phyloP scores from a whole-genome alignment of 2,329 filamentous ascomycete genomes.

The Fonsecaea erecta region DNA sequence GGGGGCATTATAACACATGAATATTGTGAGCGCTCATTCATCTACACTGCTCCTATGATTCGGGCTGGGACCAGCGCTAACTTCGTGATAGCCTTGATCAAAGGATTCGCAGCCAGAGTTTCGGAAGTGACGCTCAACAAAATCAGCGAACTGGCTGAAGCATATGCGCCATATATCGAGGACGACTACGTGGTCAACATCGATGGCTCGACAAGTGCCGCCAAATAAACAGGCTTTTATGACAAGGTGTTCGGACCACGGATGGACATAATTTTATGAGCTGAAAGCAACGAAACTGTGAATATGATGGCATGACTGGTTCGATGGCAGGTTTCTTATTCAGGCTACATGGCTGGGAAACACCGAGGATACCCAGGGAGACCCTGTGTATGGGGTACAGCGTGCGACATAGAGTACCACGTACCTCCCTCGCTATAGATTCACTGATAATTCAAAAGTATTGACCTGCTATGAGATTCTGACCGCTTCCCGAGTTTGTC shows the following conservation, averaged over 20 bases:
- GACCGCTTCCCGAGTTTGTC: background rate
- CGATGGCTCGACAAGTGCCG: slow-evolving; percentile 33
- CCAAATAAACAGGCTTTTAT: slow-evolving; percentile 10
- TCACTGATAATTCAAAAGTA: background rate
- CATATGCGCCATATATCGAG: slow-evolving; percentile 71
- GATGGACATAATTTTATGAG: slow-evolving; percentile 5
- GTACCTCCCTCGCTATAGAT: background rate
- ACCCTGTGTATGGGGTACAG: too few species aligned
- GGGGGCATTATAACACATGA: slow-evolving; percentile 80
- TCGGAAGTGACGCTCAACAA: slow-evolving; percentile 70
- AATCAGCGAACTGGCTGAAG: slow-evolving; percentile 65
- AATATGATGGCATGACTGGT: background rate
- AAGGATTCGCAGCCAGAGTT: slow-evolving; percentile 77
- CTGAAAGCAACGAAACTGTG: background rate
- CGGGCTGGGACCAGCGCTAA: background rate
- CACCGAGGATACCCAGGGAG: too few species aligned
- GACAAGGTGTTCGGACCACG: background rate
- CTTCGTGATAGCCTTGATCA: slow-evolving; percentile 49
- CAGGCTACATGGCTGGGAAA: background rate
- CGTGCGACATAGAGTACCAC: background rate
- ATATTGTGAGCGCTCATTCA: slow-evolving; percentile 64
- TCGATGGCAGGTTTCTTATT: background rate
- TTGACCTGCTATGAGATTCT: background rate
- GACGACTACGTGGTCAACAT: slow-evolving; percentile 72
- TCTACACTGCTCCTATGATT: background rate